These are phyloP conservation scores for Tetramitus jugosus DNA, from an alignment of 208 protist species.

Conservation along the genomic window DNA sequence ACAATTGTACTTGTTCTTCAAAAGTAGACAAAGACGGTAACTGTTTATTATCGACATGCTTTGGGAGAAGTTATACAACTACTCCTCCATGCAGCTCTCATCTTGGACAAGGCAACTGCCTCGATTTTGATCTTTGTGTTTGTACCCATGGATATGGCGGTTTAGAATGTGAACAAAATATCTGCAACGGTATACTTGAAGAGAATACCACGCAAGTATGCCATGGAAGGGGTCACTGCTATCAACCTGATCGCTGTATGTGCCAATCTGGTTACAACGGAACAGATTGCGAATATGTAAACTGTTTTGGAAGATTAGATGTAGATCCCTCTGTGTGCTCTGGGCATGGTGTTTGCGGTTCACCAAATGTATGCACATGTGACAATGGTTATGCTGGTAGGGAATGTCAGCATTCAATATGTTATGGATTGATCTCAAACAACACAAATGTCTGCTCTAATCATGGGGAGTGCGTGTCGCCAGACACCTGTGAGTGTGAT, in stretches of 20 bases:
- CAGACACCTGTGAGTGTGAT: not conserved
- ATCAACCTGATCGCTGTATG: not conserved
- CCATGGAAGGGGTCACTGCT: not conserved
- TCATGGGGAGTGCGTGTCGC: not conserved
- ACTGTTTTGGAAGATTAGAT: not conserved
- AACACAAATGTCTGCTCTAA: not conserved
- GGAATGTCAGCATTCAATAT: not conserved
- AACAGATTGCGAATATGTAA: not conserved
- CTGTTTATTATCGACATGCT: not conserved
- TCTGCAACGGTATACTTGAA: not conserved
- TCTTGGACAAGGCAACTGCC: not conserved
- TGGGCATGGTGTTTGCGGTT: not conserved
- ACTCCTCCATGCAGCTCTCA: not conserved
- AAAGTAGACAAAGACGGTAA: too few relatives aligned
- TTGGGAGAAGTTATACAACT: not conserved
- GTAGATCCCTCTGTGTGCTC: not conserved
- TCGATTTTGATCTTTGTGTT: not conserved
- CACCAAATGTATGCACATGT: not conserved
- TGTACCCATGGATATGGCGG: not conserved
- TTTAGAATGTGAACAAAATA: not conserved
- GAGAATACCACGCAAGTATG: not conserved
- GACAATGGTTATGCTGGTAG: not conserved
- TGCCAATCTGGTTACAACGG: not conserved
- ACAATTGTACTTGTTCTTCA: too few relatives aligned
- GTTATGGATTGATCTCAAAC: not conserved